These are phyloP conservation scores for Candida tropicalis DNA, from an alignment of 1,139 yeast genomes.

Conservation along the genomic window DNA sequence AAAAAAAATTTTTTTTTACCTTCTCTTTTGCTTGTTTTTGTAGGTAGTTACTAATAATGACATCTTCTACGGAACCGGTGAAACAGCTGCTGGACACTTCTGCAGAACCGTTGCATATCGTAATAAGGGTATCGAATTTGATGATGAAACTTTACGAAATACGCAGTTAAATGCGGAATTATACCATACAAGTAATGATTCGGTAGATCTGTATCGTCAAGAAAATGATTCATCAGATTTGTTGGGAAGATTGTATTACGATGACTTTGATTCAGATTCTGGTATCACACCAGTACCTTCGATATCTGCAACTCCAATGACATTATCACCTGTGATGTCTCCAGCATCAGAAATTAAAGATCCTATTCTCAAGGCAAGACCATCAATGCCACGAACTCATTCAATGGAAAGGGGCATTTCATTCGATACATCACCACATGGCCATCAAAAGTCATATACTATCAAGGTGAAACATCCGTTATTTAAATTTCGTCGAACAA, in stretches of 20 bases:
- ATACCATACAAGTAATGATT: conserved; percentile 43
- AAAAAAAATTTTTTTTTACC: not conserved
- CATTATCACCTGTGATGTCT: conserved; percentile 6
- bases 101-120: conserved; percentile 1
- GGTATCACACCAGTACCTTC: conserved; percentile 23
- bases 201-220: conserved; percentile 41
- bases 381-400: conserved; percentile 11
- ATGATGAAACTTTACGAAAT: conserved; percentile 37
- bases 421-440: conserved; percentile 51
- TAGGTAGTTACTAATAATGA: too few relatives aligned
- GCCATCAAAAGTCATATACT: conserved; percentile 49
- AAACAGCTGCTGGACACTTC: not conserved
- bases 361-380: conserved; percentile 8
- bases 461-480: conserved; percentile 58
- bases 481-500: conserved; percentile 55
- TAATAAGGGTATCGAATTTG: conserved; percentile 1
- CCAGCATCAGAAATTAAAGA: not conserved
- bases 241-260: conserved; percentile 47
- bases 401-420: conserved; percentile 46
- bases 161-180: conserved; percentile 44
- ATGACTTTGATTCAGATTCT: conserved; percentile 45
- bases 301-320: conserved; percentile 13
- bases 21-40: not conserved
- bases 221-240: conserved; percentile 46
- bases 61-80: not conserved